phyloP scores from a whole-genome alignment of 768 basidiomycete species.

The Hemileccinum impolitum region DNA sequence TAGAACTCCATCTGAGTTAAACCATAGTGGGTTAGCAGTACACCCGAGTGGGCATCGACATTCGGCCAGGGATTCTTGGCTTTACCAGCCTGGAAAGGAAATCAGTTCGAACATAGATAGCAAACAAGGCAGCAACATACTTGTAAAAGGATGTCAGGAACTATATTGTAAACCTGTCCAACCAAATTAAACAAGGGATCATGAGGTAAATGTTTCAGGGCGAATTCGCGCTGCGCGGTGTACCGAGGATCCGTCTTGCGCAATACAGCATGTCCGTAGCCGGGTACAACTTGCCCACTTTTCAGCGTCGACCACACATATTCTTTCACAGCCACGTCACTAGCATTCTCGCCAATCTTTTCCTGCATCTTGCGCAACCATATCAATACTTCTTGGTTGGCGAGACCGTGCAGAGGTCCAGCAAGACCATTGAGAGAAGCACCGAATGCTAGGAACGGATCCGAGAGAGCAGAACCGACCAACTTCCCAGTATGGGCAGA shows the following conservation, averaged over 20 bases:
- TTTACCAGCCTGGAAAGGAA: conserved; percentile 64
- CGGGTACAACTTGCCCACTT: conserved; percentile 90
- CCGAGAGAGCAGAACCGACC: conserved; percentile 92
- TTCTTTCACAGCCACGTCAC: conserved; percentile 85
- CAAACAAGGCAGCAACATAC: conserved; percentile 34
- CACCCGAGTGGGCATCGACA: conserved; percentile 96
- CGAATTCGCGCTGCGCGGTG: conserved; percentile 87
- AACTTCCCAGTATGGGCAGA: conserved; percentile 93
- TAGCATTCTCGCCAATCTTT: conserved; percentile 80
- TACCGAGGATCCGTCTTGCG: conserved; percentile 93
- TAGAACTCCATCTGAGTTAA: conserved; percentile 92
- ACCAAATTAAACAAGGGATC: conserved; percentile 96
- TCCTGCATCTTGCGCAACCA: conserved; percentile 94
- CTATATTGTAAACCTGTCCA: conserved; percentile 81
- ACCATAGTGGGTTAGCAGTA: conserved; percentile 81
- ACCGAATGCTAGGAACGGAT: conserved; percentile 93
- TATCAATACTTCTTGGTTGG: conserved; percentile 94
- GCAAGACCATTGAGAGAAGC: conserved; percentile 96
- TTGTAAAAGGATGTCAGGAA: conserved; percentile 87
- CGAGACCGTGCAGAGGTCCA: conserved; percentile 93
- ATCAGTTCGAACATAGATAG: not conserved
- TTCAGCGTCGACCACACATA: conserved; percentile 96
- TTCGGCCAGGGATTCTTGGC: conserved; percentile 97
- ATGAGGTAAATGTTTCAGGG: conserved; percentile 76
- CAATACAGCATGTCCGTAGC: conserved; percentile 84